Evolutionary conservation across 73 alveolate genomes (phyloP), one percentile per base, ranked within the genome.

Genomic region (Diophrys sp.): DNA sequence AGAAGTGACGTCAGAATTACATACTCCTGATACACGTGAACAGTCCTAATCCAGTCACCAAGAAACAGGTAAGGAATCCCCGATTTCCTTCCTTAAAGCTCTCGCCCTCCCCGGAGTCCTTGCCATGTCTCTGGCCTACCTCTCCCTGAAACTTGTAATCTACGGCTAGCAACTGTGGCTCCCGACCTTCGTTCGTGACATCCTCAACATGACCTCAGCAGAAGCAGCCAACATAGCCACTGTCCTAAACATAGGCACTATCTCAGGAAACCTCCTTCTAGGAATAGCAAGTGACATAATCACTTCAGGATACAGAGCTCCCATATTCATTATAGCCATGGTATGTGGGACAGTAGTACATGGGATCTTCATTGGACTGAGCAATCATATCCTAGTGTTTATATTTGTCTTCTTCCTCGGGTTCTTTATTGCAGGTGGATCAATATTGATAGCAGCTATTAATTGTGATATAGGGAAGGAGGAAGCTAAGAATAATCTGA

Each of bases 151-250:
- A 71, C 76, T 89, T 56, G 53, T 83, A 25, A 83, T 78, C 33
- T 89, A 89, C 71, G 91, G 93, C 33, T 29, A 77, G 0, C 34
- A 83, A 73, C 75, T 84, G 57, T 89, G 96, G 96, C 90, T 89
- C 0, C 96, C 96, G 11, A 33, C 71, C 31, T 89, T 27, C 54
- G 77, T 80, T 24, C 53, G 71, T 1, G 88, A 79, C 29, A 32
- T 34, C 24, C 54, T 77, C 55, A 76, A 67, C 23, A 30, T 44
- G 24, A 23, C 28, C 23, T 31, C 68, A 33, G 54, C 68, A 31
- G 93, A 86, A 62, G 79, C 87, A 29, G 87, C 93, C 23, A 55
- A 30, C 29, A 44, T 82, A 28, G 92, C 88, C 1, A 55, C 78
- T 29, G 55, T 84, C 25, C 56, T 70, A 11, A 91, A 89, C 62